Evolutionary conservation across 352 stramenopile species (phyloP).

Genomic region (Pythium biforme): DNA sequence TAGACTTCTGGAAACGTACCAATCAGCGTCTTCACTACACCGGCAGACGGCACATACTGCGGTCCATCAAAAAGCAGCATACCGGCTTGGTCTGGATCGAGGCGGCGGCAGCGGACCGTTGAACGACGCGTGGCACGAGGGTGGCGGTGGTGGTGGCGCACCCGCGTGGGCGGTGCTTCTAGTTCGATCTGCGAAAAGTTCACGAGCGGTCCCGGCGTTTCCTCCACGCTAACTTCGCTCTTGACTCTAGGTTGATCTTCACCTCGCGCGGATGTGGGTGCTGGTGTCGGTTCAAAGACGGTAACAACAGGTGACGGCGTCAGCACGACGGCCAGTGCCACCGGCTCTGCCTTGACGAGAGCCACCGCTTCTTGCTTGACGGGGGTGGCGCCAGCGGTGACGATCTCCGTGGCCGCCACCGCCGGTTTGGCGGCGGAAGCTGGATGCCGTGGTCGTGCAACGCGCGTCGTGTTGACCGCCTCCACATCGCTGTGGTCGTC

Average conservation of each 20-base stretch:
- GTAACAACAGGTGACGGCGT: not conserved
- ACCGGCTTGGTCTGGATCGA: conserved; percentile 65
- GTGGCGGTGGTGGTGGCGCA: not conserved
- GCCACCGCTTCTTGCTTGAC: not conserved
- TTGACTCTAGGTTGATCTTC: not conserved
- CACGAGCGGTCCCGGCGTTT: not conserved
- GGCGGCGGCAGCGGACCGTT: conserved; percentile 14
- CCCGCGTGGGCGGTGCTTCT: conserved; percentile 4
- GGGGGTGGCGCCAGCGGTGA: not conserved
- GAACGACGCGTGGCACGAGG: conserved; percentile 9
- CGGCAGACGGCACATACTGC: conserved; percentile 42
- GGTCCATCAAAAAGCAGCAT: conserved; percentile 70
- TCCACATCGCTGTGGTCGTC: not conserved
- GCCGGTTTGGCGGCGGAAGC: too few relatives aligned
- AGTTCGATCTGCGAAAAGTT: conserved; percentile 16
- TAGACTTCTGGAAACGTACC: conserved; percentile 23
- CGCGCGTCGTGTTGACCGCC: too few relatives aligned
- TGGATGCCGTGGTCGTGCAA: too few relatives aligned
- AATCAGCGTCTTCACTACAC: conserved; percentile 54
- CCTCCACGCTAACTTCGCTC: not conserved
- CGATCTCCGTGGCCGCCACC: too few relatives aligned
- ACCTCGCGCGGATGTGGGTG: not conserved
- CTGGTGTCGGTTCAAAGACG: not conserved
- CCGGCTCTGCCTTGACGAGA: not conserved
- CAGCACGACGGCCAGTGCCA: not conserved